These are phyloP conservation scores for Aegilops umbellulata DNA, from an alignment of 176 grass and related monocot genomes.

Conservation along the genomic window DNA sequence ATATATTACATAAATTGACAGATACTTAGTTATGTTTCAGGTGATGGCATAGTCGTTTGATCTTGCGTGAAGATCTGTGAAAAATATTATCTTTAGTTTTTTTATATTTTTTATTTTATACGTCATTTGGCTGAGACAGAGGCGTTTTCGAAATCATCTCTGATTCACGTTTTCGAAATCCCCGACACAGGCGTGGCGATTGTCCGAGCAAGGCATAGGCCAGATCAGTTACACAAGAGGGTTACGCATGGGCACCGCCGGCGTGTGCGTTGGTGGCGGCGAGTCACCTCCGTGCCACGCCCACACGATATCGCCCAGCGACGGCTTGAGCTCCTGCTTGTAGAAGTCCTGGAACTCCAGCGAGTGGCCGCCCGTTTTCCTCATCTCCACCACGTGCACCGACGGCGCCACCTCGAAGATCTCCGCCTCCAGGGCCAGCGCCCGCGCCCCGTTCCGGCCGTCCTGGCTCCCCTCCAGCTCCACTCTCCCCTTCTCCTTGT, in stretches of 20 bases:
- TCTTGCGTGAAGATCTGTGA: too few species aligned
- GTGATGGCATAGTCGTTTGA: too few species aligned
- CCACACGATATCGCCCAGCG: conserved; percentile 43
- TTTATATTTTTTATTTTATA: too few species aligned
- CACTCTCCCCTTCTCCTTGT: conserved; percentile 66
- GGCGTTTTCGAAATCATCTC: too few species aligned
- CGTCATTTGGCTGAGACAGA: too few species aligned
- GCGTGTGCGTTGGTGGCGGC: background rate
- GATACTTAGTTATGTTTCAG: too few species aligned
- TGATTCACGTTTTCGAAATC: background rate
- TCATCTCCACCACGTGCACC: conserved; percentile 86
- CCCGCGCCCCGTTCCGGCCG: conserved; percentile 55
- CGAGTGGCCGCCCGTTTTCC: conserved; percentile 70
- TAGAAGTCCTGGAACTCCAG: conserved; percentile 78
- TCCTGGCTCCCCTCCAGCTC: conserved; percentile 73
- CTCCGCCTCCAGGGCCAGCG: conserved; percentile 65
- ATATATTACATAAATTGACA: too few species aligned
- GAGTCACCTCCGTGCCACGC: conserved; percentile 45
- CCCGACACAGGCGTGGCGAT: background rate
- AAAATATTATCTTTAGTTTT: too few species aligned
- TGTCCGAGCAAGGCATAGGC: background rate
- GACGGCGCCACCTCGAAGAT: conserved; percentile 84
- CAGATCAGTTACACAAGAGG: background rate
- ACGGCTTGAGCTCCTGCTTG: conserved; percentile 70
- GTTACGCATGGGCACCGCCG: background rate